phyloP scores from a whole-genome alignment of 2,329 filamentous ascomycete species.

The Achaetomium macrosporum region DNA sequence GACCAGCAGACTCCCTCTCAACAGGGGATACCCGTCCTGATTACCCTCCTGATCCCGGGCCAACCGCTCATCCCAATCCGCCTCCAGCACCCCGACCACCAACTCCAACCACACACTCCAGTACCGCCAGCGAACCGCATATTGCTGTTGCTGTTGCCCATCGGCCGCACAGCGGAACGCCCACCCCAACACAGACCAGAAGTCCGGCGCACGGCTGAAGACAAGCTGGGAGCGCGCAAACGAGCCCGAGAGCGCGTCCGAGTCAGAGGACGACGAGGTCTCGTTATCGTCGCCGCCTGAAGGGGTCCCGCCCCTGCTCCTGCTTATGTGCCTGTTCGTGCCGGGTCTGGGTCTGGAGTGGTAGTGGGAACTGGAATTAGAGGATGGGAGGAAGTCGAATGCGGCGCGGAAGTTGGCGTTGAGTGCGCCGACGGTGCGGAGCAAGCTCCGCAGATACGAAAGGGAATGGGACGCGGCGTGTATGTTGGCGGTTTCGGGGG shows the following conservation, averaged over 20 bases:
- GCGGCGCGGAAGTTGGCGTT: conserved; percentile 64
- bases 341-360: not conserved
- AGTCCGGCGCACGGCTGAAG: conserved; percentile 73
- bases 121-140: conserved; percentile 69
- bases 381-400: conserved; percentile 57
- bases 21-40: conserved; percentile 23
- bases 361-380: not conserved
- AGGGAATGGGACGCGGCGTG: conserved; percentile 62
- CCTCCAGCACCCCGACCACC: conserved; percentile 71
- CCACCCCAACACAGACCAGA: conserved; percentile 89
- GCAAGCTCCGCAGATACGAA: conserved; percentile 62
- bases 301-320: not conserved
- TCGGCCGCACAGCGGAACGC: conserved; percentile 80
- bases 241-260: conserved; percentile 36
- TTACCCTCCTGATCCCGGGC: conserved; percentile 37
- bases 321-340: not conserved
- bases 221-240: conserved; percentile 53
- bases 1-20: conserved; percentile 54
- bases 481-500: conserved; percentile 53
- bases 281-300: conserved; percentile 34
- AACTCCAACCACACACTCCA: conserved; percentile 78
- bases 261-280: not conserved
- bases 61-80: conserved; percentile 58
- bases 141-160: conserved; percentile 15
- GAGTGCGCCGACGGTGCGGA: conserved; percentile 61